phyloP scores from a whole-genome alignment of 495 filamentous ascomycete species.

The Xylaria grammica region DNA sequence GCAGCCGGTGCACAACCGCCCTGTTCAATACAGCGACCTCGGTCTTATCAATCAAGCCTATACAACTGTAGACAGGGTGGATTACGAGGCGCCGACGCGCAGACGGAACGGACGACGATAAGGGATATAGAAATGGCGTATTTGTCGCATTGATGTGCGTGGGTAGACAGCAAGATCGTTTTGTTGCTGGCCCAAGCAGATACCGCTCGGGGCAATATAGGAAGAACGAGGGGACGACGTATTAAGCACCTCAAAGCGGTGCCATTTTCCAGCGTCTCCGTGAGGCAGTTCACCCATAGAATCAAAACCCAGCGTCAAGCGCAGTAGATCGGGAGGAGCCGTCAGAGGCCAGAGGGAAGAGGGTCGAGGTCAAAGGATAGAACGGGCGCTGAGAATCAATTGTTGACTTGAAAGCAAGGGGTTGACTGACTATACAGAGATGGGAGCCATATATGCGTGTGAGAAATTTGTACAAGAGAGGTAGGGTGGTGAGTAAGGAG shows the following conservation, averaged over 20 bases:
- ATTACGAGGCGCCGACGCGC: conserved; percentile 13
- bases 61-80: conserved; percentile 15
- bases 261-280: conserved; percentile 34
- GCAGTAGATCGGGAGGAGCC: background rate
- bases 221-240: conserved; percentile 20
- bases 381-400: conserved; percentile 25
- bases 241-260: conserved; percentile 38
- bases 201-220: conserved; percentile 4
- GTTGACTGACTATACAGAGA: conserved; percentile 30
- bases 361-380: background rate
- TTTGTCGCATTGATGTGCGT: conserved; percentile 15
- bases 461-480: background rate
- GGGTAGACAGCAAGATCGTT: conserved; percentile 1
- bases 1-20: conserved; percentile 27
- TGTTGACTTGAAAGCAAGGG: conserved; percentile 23
- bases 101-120: conserved; percentile 14
- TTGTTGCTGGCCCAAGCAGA: conserved; percentile 9
- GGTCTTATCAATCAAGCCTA: background rate
- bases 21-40: conserved; percentile 31
- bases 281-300: conserved; percentile 35
- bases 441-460: conserved; percentile 24
- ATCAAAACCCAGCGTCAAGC: conserved; percentile 15
- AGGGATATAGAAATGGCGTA: background rate
- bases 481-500: background rate
- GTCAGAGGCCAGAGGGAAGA: background rate